Conservation (phyloP, 2,329 filamentous ascomycete species). For the Amphichorda felina region DNA sequence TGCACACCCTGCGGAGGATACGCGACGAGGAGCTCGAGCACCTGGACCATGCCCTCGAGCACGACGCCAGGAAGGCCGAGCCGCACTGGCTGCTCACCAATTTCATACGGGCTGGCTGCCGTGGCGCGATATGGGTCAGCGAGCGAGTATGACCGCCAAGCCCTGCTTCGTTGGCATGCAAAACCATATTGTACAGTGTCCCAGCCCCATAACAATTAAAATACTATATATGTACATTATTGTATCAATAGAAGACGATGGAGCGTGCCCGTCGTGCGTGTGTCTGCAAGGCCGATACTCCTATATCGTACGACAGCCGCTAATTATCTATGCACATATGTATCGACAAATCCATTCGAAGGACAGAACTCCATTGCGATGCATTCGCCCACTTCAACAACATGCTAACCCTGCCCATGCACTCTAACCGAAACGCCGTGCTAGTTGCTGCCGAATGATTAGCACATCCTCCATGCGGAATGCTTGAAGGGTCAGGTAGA, state of each 20-base stretch:
- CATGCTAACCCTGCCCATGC: neutral
- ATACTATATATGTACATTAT: neutral
- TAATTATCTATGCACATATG: too few species aligned
- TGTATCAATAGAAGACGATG: neutral
- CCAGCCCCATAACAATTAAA: too few species aligned
- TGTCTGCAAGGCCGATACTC: neutral
- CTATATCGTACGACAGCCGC: too few species aligned
- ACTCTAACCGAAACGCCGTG: slow-evolving; percentile 1
- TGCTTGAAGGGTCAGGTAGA: slow-evolving; percentile 9
- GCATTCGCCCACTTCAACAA: neutral
- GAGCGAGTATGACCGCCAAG: slow-evolving; percentile 47
- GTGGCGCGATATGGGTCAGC: slow-evolving; percentile 85
- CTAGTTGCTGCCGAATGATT: slow-evolving; percentile 18
- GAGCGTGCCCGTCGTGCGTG: neutral
- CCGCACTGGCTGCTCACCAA: slow-evolving; percentile 84
- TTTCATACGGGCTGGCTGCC: slow-evolving; percentile 80
- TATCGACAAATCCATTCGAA: too few species aligned
- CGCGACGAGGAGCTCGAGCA: slow-evolving; percentile 96
- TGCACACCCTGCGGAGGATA: slow-evolving; percentile 67
- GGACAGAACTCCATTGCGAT: neutral
- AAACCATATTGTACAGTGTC: too few species aligned
- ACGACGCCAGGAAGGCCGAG: slow-evolving; percentile 81
- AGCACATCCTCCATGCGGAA: slow-evolving; percentile 8
- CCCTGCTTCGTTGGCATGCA: too few species aligned
- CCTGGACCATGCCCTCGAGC: slow-evolving; percentile 85